These are phyloP conservation scores for Kluyveromyces marxianus DNA, from an alignment of 1,139 yeast genomes.

Conservation along the genomic window DNA sequence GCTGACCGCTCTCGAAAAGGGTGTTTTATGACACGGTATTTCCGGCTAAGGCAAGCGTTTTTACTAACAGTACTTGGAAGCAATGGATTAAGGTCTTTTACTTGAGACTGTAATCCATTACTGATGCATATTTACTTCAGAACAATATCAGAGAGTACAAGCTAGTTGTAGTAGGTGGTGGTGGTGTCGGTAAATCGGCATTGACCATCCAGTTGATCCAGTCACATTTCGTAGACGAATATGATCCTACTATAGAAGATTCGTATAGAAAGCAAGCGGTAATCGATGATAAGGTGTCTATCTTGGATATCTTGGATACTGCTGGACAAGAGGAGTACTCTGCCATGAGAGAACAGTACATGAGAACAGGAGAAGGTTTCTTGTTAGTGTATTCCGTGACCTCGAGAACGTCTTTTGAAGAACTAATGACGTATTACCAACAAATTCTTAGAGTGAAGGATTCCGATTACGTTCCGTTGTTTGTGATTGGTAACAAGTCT, in stretches of 20 bases:
- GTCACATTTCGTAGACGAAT: slow-evolving; percentile 89
- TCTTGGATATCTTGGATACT: slow-evolving; percentile 84
- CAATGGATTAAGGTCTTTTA: too few relatives aligned
- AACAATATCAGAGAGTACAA: slow-evolving; percentile 54
- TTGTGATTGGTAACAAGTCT: slow-evolving; percentile 71
- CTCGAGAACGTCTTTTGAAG: slow-evolving; percentile 72
- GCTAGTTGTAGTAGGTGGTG: slow-evolving; percentile 94
- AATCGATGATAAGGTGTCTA: slow-evolving; percentile 70
- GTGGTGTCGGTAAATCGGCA: slow-evolving; percentile 98
- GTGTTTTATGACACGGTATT: too few relatives aligned
- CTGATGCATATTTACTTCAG: too few relatives aligned
- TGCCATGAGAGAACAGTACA: slow-evolving; percentile 91
- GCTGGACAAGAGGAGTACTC: slow-evolving; percentile 98
- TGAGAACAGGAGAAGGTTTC: slow-evolving; percentile 91
- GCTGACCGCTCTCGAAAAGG: too few relatives aligned
- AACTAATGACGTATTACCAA: slow-evolving; percentile 68
- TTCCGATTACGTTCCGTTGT: slow-evolving; percentile 60
- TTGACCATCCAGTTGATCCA: slow-evolving; percentile 85
- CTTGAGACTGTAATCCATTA: too few relatives aligned
- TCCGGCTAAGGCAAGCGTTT: too few relatives aligned
- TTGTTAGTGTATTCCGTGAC: slow-evolving; percentile 78
- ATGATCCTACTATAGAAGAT: slow-evolving; percentile 96
- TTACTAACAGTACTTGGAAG: too few relatives aligned
- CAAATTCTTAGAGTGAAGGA: slow-evolving; percentile 86
- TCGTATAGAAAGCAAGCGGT: slow-evolving; percentile 76